Conservation (phyloP, 1,139 yeast species). For the Hyphopichia pseudoburtonii region DNA sequence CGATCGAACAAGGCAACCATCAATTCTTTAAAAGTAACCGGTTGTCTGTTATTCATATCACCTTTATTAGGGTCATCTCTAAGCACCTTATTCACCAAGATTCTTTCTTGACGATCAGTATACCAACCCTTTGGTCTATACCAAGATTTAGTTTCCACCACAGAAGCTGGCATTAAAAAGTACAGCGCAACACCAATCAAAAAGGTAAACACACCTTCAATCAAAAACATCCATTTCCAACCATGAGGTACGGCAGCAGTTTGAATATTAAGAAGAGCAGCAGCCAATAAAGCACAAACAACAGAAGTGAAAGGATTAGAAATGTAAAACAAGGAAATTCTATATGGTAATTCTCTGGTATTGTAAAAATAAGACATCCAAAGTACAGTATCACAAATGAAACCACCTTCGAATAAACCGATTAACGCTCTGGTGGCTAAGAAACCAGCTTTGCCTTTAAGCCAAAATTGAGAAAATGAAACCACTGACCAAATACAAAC, state of each 20-base stretch:
- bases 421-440: slow-evolving; percentile 26
- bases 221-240: slow-evolving; percentile 39
- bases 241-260: slow-evolving; percentile 13
- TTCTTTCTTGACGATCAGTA: slow-evolving; percentile 35
- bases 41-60: slow-evolving; percentile 33
- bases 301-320: slow-evolving; percentile 26
- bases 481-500: slow-evolving; percentile 26
- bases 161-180: slow-evolving; percentile 37
- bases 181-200: slow-evolving; percentile 27
- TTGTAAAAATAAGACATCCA: slow-evolving; percentile 35
- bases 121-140: slow-evolving; percentile 35
- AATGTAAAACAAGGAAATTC: slow-evolving; percentile 28
- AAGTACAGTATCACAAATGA: slow-evolving; percentile 28
- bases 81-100: slow-evolving; percentile 27
- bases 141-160: slow-evolving; percentile 27
- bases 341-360: slow-evolving; percentile 23
- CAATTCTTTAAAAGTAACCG: slow-evolving; percentile 22
- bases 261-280: slow-evolving; percentile 24
- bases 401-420: slow-evolving; percentile 31
- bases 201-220: slow-evolving; percentile 34
- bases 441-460: slow-evolving; percentile 20
- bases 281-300: slow-evolving; percentile 27
- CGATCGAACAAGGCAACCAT: slow-evolving; percentile 33
- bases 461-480: slow-evolving; percentile 23
- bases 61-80: slow-evolving; percentile 36